Base-by-base conservation (phyloP, 768 basidiomycete species). In the Amanita polypyramis region DNA sequence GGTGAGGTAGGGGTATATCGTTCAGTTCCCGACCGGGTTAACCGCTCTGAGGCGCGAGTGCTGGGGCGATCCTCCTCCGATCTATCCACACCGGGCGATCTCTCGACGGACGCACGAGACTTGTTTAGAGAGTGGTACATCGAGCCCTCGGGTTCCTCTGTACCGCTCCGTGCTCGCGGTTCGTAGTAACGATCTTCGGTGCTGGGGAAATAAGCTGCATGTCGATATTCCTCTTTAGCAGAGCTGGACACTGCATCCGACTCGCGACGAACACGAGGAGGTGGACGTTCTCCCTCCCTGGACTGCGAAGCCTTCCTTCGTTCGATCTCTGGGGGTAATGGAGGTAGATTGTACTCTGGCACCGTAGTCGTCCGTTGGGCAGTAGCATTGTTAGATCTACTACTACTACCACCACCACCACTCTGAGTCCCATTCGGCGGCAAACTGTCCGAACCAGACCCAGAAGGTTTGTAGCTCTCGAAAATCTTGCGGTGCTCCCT, bases 31-130 rank as follows among this genome's bases (percentile, higher is more conserved):
- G 49, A 5, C 2, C 49, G 47, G 11, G 17, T n/a, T 9, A 21
- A 15, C 32, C 47, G 47, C 14, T 49, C 47, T 36, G 32, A 36
- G n/a, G 49, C 20, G 29, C 49, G 43, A 12, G 32, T 37, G 12
- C n/a, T 25, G 29, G 42, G 23, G 14, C 49, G 43, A 50, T 49
- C 47, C 21, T 50, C 49, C 23, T 43, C 49, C 9, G 41, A 43
- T 45, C 41, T 42, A 27, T 50, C 49, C 33, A 44, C 34, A 33
- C 14, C 37, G 12, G 39, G 38, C n/a, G 47, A 49, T 25, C 39
- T 21, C n/a, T 47, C 38, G 9, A 39, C 19, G 11, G 47, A 48
- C 19, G 47, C 14, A 14, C 39, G 47, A 35, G 47, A 48, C 29
- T 33, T 40, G 25, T 36, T 30, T 10, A 15, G 42, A n/a, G 9